These are phyloP conservation scores for Mycotypha africana DNA, from an alignment of 371 early-diverging fungal species.

Conservation along the genomic window DNA sequence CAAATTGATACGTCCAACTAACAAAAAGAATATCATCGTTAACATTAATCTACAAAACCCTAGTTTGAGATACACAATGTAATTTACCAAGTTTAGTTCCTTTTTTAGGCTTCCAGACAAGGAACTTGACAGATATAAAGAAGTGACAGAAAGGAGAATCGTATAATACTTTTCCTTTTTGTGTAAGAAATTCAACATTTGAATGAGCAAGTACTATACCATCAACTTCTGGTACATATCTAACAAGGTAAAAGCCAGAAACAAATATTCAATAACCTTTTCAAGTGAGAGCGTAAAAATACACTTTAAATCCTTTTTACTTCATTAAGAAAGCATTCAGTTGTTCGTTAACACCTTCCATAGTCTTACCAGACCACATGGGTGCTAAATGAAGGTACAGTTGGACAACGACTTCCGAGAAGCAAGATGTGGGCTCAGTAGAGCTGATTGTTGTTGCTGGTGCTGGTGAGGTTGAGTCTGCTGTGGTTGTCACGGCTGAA, in stretches of 20 bases:
- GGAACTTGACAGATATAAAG: slow-evolving; percentile 62
- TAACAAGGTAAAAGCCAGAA: slow-evolving; percentile 10
- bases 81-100: slow-evolving; percentile 61
- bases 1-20: slow-evolving; percentile 85
- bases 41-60: neutral
- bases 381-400: slow-evolving; percentile 76
- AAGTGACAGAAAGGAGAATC: slow-evolving; percentile 87
- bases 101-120: slow-evolving; percentile 79
- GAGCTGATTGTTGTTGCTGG: slow-evolving; percentile 6
- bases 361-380: slow-evolving; percentile 58
- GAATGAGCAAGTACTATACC: slow-evolving; percentile 85
- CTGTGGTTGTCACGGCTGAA: slow-evolving; percentile 14
- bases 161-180: slow-evolving; percentile 65
- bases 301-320: slow-evolving; percentile 23
- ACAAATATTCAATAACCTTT: too few species aligned
- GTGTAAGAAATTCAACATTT: slow-evolving; percentile 53
- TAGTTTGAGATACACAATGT: too few species aligned
- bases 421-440: slow-evolving; percentile 25
- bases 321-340: slow-evolving; percentile 84
- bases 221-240: slow-evolving; percentile 80
- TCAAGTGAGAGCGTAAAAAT: neutral
- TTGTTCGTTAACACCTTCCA: slow-evolving; percentile 75
- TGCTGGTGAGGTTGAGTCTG: slow-evolving; percentile 8
- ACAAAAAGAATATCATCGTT: neutral
- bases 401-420: slow-evolving; percentile 54